Percentiles rank a stretch among this genome's conserved stretches.
phyloP scores from a whole-genome alignment of 2,329 filamentous ascomycete species.

The Neophaeococcomyces mojaviensis region DNA sequence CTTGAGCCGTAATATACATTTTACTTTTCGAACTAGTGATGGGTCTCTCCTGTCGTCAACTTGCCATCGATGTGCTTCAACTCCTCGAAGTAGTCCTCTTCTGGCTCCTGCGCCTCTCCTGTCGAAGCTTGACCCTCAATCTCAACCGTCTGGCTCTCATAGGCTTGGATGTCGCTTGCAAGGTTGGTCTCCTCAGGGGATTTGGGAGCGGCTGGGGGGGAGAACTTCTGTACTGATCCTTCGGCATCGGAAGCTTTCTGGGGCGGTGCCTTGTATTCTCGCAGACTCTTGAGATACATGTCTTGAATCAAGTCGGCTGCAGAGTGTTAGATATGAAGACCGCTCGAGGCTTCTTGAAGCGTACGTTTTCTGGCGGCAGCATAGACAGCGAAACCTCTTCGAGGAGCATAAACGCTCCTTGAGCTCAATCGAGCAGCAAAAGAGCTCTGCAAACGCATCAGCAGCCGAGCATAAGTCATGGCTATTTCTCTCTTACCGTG shows the following conservation, averaged over 20 bases:
- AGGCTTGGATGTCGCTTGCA: conserved; percentile 82
- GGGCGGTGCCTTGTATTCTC: conserved; percentile 80
- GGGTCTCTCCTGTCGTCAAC: conserved; percentile 29
- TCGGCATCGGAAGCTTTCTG: conserved; percentile 81
- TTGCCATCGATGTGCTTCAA: conserved; percentile 50
- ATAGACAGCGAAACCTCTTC: conserved; percentile 55
- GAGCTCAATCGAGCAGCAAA: conserved; percentile 49
- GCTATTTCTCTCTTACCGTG: conserved; percentile 41
- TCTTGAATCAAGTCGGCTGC: conserved; percentile 95
- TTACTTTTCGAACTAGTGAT: conserved; percentile 13
- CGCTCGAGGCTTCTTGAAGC: not conserved
- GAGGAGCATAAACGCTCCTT: conserved; percentile 36
- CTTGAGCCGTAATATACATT: conserved; percentile 3
- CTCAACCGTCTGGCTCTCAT: conserved; percentile 90
- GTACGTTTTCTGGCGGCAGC: conserved; percentile 56
- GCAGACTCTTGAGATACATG: conserved; percentile 92
- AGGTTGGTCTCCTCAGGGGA: conserved; percentile 94
- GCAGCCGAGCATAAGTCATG: conserved; percentile 6
- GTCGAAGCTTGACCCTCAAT: conserved; percentile 71
- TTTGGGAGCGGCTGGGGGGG: conserved; percentile 67
- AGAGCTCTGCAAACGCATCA: conserved; percentile 45
- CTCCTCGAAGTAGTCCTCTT: conserved; percentile 77
- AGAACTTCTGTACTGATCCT: conserved; percentile 85
- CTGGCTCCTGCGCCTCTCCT: conserved; percentile 51
- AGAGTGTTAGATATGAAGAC: conserved; percentile 6